Percentiles rank a stretch among this genome's conserved stretches.
These are phyloP conservation scores for Chalciporus chontae DNA, from an alignment of 768 basidiomycete genomes.

Conservation along the genomic window DNA sequence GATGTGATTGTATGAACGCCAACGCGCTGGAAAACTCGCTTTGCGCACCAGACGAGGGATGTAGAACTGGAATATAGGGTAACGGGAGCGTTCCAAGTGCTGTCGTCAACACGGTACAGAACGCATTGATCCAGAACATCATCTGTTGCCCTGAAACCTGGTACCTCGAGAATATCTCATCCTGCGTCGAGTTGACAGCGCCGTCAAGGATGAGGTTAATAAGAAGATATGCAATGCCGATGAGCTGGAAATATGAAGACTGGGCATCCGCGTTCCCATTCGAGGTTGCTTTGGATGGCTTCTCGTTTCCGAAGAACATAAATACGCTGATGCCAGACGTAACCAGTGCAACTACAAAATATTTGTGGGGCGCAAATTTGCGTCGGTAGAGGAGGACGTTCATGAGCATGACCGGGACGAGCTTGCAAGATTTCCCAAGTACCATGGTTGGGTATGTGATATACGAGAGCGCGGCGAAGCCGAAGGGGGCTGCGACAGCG, in stretches of 20 bases:
- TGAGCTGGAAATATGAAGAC: conserved; percentile 52
- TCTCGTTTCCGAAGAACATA: conserved; percentile 80
- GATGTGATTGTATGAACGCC: conserved; percentile 74
- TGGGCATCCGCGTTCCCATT: conserved; percentile 30
- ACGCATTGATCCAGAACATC: conserved; percentile 98
- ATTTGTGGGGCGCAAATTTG: conserved; percentile 90
- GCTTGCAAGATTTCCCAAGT: conserved; percentile 97
- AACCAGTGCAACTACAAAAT: conserved; percentile 91
- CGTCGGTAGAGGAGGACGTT: conserved; percentile 94
- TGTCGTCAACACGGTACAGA: conserved; percentile 72
- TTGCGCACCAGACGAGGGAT: conserved; percentile 56
- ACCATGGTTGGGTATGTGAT: conserved; percentile 99
- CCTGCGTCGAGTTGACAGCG: conserved; percentile 92
- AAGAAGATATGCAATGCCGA: conserved; percentile 73
- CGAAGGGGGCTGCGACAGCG: conserved; percentile 90
- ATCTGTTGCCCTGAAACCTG: conserved; percentile 88
- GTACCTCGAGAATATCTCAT: conserved; percentile 86
- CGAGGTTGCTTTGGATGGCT: conserved; percentile 34
- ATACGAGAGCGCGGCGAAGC: conserved; percentile 91
- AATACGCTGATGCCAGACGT: conserved; percentile 89
- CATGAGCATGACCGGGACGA: conserved; percentile 98
- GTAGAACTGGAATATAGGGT: conserved; percentile 78
- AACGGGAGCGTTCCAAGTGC: conserved; percentile 71
- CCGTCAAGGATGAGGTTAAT: conserved; percentile 92
- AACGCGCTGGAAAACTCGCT: conserved; percentile 69